These are phyloP conservation scores for Suhomyces sp. DNA, from an alignment of 805 yeast genomes.

Conservation along the genomic window DNA sequence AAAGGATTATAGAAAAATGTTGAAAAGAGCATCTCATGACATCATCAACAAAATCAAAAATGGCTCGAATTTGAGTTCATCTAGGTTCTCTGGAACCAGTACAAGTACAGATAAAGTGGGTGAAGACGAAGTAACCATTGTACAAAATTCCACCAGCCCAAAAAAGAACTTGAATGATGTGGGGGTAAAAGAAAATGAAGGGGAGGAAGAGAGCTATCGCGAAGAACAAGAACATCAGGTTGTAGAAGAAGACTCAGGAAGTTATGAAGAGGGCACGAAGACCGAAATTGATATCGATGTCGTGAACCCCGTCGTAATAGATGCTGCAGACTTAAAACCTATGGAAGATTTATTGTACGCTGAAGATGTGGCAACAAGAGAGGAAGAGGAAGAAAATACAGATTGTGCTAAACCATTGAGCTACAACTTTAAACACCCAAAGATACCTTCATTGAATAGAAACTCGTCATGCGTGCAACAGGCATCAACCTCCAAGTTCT, in stretches of 20 bases:
- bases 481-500: slow-evolving; percentile 40
- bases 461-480: slow-evolving; percentile 39
- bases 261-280: neutral
- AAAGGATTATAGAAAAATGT: slow-evolving; percentile 39
- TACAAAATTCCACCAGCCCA: slow-evolving; percentile 12
- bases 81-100: slow-evolving; percentile 23
- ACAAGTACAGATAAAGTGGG: slow-evolving; percentile 26
- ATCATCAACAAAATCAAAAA: slow-evolving; percentile 29
- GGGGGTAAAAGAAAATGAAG: slow-evolving; percentile 4
- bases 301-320: neutral
- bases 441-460: slow-evolving; percentile 29
- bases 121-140: slow-evolving; percentile 17
- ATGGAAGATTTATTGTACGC: neutral
- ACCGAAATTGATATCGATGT: neutral
- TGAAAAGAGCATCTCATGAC: slow-evolving; percentile 34
- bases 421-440: slow-evolving; percentile 27
- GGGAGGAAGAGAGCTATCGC: slow-evolving; percentile 9
- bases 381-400: slow-evolving; percentile 16
- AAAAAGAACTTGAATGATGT: slow-evolving; percentile 9
- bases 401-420: slow-evolving; percentile 6
- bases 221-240: slow-evolving; percentile 12
- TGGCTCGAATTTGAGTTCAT: slow-evolving; percentile 13
- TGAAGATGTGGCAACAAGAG: slow-evolving; percentile 3
- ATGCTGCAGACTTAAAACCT: neutral
- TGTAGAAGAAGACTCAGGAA: slow-evolving; percentile 6